phyloP scores from a whole-genome alignment of 2,329 filamentous ascomycete genomes.

The Fusarium tjaetaba region DNA sequence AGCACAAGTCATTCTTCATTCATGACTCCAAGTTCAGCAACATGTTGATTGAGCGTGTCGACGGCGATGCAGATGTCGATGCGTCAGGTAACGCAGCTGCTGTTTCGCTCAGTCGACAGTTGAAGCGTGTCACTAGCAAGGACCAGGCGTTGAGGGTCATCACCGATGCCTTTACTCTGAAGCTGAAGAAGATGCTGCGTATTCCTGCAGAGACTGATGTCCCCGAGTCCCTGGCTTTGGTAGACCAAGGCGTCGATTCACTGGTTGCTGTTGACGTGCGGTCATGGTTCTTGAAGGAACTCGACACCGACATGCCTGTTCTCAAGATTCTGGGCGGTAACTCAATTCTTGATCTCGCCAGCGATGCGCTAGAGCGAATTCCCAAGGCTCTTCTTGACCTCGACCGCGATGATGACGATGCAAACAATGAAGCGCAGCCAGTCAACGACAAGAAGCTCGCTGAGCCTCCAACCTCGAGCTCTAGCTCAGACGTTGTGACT shows the following conservation, averaged over 20 bases:
- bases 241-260: conserved; percentile 42
- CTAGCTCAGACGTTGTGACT: neutral
- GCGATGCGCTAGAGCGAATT: neutral
- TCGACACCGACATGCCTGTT: conserved; percentile 56
- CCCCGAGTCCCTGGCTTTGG: neutral
- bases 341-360: conserved; percentile 20
- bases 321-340: conserved; percentile 48
- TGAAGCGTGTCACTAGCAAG: neutral
- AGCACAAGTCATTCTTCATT: conserved; percentile 11
- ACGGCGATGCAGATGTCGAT: neutral
- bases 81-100: neutral
- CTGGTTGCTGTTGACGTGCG: conserved; percentile 53
- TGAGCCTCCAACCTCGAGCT: neutral
- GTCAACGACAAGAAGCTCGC: neutral
- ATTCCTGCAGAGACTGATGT: neutral
- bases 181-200: conserved; percentile 8
- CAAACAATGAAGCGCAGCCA: neutral
- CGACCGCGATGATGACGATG: neutral
- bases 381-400: neutral
- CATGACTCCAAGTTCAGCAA: conserved; percentile 13
- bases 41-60: neutral
- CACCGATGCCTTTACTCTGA: neutral
- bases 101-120: neutral
- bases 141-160: neutral
- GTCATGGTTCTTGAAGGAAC: conserved; percentile 60